These are phyloP conservation scores for Cladorrhinum sp. DNA, from an alignment of 2,329 filamentous ascomycete species.

Conservation along the genomic window DNA sequence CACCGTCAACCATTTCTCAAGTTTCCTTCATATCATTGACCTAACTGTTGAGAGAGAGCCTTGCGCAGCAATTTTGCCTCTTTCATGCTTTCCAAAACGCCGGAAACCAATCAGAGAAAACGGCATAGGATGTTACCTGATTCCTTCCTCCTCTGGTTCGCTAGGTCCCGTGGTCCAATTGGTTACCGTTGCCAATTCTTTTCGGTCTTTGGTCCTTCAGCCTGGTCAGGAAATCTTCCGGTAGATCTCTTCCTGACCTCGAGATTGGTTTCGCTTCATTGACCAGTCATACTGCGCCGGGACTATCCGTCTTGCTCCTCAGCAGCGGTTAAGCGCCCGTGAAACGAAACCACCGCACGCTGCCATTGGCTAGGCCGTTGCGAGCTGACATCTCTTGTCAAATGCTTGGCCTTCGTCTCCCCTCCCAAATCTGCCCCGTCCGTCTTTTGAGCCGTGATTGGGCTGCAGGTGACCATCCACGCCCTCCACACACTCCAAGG, in stretches of 20 bases:
- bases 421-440: slow-evolving; percentile 15
- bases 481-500: slow-evolving; percentile 1
- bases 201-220: slow-evolving; percentile 4
- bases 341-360: slow-evolving; percentile 20
- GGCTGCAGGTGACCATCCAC: slow-evolving; percentile 3
- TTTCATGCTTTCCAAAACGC: neutral
- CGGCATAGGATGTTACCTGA: slow-evolving; percentile 12
- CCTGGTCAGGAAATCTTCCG: slow-evolving; percentile 3
- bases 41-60: neutral
- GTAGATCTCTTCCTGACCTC: slow-evolving; percentile 11
- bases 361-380: slow-evolving; percentile 16
- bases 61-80: slow-evolving; percentile 1
- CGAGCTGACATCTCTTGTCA: neutral
- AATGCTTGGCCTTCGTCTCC: slow-evolving; percentile 7
- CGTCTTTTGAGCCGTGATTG: slow-evolving; percentile 15
- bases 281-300: slow-evolving; percentile 17
- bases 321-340: slow-evolving; percentile 21
- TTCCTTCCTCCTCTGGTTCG: slow-evolving; percentile 8
- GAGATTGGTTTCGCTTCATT: slow-evolving; percentile 18
- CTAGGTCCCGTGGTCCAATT: neutral
- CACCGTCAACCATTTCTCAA: neutral
- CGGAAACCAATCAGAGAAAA: neutral
- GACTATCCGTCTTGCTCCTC: slow-evolving; percentile 11
- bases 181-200: neutral
- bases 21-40: neutral